Base-by-base conservation (phyloP, 2,329 filamentous ascomycete genomes). In the Neospermospora avenae region DNA sequence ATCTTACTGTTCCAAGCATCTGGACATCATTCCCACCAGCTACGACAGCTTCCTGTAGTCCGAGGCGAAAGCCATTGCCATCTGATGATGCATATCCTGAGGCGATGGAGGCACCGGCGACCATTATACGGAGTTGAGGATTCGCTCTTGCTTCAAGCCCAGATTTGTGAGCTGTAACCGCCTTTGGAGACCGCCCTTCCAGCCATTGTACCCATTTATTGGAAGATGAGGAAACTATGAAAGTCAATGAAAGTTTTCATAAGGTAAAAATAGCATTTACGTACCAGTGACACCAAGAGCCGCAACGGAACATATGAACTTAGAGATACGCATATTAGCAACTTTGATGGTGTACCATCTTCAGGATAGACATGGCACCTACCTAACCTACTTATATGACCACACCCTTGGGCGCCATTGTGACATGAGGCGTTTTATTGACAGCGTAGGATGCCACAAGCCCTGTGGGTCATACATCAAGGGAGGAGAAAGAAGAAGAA, bases 61-160 rank as follows among this genome's bases (percentile, higher is more conserved):
- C 42, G 16, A 37, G 11, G 34, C 55, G 55, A n/a, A 57, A 57
- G 20, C 55, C 55, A 49, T 57, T 57, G n/a, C 55, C 44, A 24
- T 57, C 55, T 14, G 55, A 11, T 16, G 55, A 57, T 13, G 18
- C 31, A 16, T 28, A 48, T 14, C 55, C 55, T 13, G 20, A 39
- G 16, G 35, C 55, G 20, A 57, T 57, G 3, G 55, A 57, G 18
- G 55, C 55, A 28, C 55, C 55, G 4, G 45, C 31, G 31, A 35
- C 34, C 18, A 57, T 18, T 3, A 57, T 41, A 16, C 34, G 28
- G n/a, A 57, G 22, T 24, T 54, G 20, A 20, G 37, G 28, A 42
- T 20, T 20, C 13, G 35, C 35, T 41, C 51, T 25, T 24, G 34
- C 34, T 13, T 54, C 20, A 13, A 54, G 13, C 3, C 11, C 25